Conservation (phyloP, 495 filamentous ascomycete genomes). For the Chlorociboria aeruginascens region DNA sequence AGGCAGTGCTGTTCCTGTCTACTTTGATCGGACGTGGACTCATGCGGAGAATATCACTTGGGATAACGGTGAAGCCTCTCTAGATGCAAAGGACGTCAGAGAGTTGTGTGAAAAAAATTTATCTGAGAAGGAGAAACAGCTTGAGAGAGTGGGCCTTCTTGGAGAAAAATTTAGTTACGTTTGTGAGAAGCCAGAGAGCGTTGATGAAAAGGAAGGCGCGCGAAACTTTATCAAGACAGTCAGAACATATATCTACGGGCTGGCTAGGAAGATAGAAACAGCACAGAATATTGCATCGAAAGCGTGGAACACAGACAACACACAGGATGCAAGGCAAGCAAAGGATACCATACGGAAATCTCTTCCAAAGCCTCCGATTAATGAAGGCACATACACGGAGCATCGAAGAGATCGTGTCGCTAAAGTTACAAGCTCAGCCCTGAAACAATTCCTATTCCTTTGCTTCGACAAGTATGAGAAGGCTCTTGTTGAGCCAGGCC, state of each 20-base stretch:
- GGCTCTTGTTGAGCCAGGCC: slow-evolving; percentile 83
- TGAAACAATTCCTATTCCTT: slow-evolving; percentile 62
- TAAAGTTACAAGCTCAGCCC: slow-evolving; percentile 64
- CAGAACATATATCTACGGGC: slow-evolving; percentile 46
- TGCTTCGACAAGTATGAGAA: slow-evolving; percentile 84
- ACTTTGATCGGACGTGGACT: slow-evolving; percentile 85
- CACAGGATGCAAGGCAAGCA: slow-evolving; percentile 3
- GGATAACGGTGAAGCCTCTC: slow-evolving; percentile 55
- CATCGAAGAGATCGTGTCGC: slow-evolving; percentile 52
- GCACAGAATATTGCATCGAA: slow-evolving; percentile 26
- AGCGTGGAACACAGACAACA: slow-evolving; percentile 16
- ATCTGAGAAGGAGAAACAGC: slow-evolving; percentile 48
- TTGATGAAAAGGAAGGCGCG: slow-evolving; percentile 79
- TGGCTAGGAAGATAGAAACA: slow-evolving; percentile 36
- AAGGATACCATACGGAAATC: neutral
- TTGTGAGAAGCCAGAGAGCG: slow-evolving; percentile 48
- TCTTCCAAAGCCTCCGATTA: neutral
- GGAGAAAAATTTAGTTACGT: slow-evolving; percentile 45
- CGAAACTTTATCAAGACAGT: slow-evolving; percentile 73
- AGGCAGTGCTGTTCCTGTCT: slow-evolving; percentile 79
- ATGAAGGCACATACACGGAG: slow-evolving; percentile 22
- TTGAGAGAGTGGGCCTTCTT: slow-evolving; percentile 44
- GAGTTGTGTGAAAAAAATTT: slow-evolving; percentile 52
- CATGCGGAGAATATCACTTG: slow-evolving; percentile 74
- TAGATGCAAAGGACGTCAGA: slow-evolving; percentile 65